Percentiles rank a stretch among this genome's conserved stretches.
Evolutionary conservation across 2,329 filamentous ascomycete species (phyloP).

Genomic region (Herpotrichia juniperi): DNA sequence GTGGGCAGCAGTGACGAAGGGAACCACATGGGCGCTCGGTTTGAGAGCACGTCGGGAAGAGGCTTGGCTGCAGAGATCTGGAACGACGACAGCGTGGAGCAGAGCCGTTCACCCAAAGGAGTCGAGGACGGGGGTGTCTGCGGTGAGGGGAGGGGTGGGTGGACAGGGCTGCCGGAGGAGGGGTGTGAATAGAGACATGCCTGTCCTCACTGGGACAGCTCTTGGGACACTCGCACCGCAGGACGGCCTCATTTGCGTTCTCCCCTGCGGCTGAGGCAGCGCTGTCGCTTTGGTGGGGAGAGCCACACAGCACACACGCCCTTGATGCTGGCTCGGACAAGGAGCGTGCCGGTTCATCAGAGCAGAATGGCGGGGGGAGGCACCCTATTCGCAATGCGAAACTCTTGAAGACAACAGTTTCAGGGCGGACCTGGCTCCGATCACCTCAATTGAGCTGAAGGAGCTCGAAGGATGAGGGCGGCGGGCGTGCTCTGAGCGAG

Average conservation of each 20-base stretch:
- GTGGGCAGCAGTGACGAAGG: constrained; percentile 40
- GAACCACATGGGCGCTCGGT: constrained; percentile 42
- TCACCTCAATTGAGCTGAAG: constrained; percentile 27
- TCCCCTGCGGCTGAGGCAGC: constrained; percentile 39
- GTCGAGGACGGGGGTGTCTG: constrained; percentile 32
- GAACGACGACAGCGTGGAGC: constrained; percentile 43
- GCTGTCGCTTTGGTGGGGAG: constrained; percentile 24
- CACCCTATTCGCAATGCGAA: constrained; percentile 30
- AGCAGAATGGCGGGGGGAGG: constrained; percentile 15
- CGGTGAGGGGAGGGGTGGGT: constrained; percentile 37
- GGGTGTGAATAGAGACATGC: constrained; percentile 29
- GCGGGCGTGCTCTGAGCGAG: constrained; percentile 9
- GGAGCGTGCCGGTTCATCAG: constrained; percentile 24
- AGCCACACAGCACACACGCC: constrained; percentile 7
- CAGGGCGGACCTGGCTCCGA: constrained; percentile 22
- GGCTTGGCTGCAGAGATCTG: constrained; percentile 50
- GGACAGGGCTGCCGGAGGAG: constrained; percentile 39
- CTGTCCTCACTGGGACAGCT: constrained; percentile 16
- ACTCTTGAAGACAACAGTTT: constrained; percentile 22
- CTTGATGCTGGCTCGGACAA: constrained; percentile 21
- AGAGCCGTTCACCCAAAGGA: constrained; percentile 47
- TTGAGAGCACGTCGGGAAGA: constrained; percentile 47
- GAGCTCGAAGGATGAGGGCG: constrained; percentile 7
- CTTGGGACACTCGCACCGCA: constrained; percentile 18
- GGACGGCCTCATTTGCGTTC: constrained; percentile 10